phyloP scores from a whole-genome alignment of 345 rosid species.

The Acer campestre region DNA sequence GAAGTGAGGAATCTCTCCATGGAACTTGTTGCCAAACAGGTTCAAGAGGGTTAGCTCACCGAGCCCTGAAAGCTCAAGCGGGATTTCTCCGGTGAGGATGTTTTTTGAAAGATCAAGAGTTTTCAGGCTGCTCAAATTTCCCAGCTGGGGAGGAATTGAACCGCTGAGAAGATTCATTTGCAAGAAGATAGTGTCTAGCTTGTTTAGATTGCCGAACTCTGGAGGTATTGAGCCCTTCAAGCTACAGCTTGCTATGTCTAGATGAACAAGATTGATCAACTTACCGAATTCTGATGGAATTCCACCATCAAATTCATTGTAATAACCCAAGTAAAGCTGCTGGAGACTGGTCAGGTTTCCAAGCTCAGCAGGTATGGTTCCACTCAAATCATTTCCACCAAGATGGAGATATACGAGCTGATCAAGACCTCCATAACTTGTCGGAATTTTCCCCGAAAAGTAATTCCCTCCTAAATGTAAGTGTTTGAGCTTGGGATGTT shows the following conservation, averaged over 20 bases:
- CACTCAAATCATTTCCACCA: conserved; percentile 76
- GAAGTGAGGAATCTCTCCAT: conserved; percentile 78
- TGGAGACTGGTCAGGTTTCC: conserved; percentile 68
- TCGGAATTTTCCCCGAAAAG: conserved; percentile 73
- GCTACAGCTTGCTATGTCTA: conserved; percentile 79
- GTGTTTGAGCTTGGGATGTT: conserved; percentile 49
- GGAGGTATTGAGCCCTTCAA: conserved; percentile 73
- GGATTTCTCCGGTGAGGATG: conserved; percentile 73
- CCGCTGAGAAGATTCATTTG: conserved; percentile 73
- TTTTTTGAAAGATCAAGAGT: conserved; percentile 80
- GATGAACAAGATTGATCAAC: conserved; percentile 57
- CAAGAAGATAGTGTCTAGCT: conserved; percentile 66
- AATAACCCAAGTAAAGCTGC: conserved; percentile 73
- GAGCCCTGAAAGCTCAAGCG: conserved; percentile 64
- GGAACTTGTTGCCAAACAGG: conserved; percentile 75
- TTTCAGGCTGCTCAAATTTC: conserved; percentile 69
- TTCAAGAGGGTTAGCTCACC: conserved; percentile 62
- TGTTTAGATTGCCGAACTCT: conserved; percentile 65
- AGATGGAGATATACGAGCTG: conserved; percentile 67
- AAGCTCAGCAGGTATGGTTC: conserved; percentile 66
- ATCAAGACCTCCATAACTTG: conserved; percentile 54
- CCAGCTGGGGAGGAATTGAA: conserved; percentile 63
- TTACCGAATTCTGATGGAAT: conserved; percentile 72
- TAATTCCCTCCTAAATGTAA: conserved; percentile 90
- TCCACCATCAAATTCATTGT: conserved; percentile 68